Evolutionary conservation across 2,329 filamentous ascomycete genomes (phyloP), one percentile per base, ranked within the genome.

Genomic region (Fusarium albidum): DNA sequence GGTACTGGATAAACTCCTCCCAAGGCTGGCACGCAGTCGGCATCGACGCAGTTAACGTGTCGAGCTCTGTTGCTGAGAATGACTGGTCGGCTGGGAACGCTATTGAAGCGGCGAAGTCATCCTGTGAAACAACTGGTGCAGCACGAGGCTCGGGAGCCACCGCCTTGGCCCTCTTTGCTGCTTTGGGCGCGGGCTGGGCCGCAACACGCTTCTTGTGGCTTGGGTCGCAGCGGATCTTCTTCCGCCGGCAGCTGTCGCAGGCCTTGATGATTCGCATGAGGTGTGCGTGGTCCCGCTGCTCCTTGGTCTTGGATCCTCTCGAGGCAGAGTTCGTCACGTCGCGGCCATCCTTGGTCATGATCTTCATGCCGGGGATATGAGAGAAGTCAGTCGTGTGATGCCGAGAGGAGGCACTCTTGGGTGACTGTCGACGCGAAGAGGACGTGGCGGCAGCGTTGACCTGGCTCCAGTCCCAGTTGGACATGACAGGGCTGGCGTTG

Each of bases 191-290:
- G 73, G 18, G 70, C 58, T 15, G 57, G 54, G 11, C 53, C 54
- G 52, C 71, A 70, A 14, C 60, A 25, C 75, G 71, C 73, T 79
- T 79, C 76, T 79, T 82, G 69, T 86, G 83, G 71, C 79, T 82
- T 3, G 83, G 83, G 60, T 85, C 82, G 67, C 83, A 86, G 38
- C 83, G 80, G 33, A 83, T 78, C 80, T 88, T 88, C 79, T 86
- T 88, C 68, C 75, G 78, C 55, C 78, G 76, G 75, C 85, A 88
- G 55, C 77, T 75, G 35, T 86, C 82, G 68, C 85, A 88, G n/a
- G 85, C 85, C 74, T 87, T 87, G 69, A 87, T 83, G 67, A 85
- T 84, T 54, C 85, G 77, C 82, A 88, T 88, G 39, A 87, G 73
- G 61, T 87, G 84, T 6, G 85, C 85, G 66, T 87, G 85, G 46